These are phyloP conservation scores for Trametes cinnabarina DNA, from an alignment of 768 basidiomycete genomes.

Conservation along the genomic window DNA sequence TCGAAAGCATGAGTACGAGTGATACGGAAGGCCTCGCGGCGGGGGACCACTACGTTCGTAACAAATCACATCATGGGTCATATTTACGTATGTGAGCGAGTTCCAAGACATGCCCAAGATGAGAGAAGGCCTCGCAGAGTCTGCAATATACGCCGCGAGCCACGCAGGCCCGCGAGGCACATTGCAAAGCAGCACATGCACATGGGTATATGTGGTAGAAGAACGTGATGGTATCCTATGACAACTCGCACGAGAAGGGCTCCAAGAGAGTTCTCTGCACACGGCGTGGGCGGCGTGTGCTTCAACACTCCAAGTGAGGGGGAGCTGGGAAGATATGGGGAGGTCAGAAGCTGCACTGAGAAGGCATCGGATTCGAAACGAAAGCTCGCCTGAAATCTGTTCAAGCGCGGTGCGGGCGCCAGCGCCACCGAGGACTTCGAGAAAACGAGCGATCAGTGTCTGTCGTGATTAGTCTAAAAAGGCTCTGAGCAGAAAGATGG, in stretches of 20 bases:
- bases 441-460: conserved; percentile 10
- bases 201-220: not conserved
- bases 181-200: not conserved
- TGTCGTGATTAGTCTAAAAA: conserved; percentile 14
- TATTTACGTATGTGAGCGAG: too few species aligned
- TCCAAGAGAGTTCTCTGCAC: not conserved
- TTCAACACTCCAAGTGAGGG: not conserved
- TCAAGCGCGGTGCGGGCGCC: conserved; percentile 4
- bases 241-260: conserved; percentile 1
- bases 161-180: not conserved
- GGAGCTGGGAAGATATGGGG: not conserved
- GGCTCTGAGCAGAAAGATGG: conserved; percentile 1
- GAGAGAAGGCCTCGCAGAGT: not conserved
- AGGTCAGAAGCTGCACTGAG: conserved; percentile 5
- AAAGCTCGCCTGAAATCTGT: conserved; percentile 5
- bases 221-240: not conserved
- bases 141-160: not conserved
- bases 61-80: too few species aligned
- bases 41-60: too few species aligned
- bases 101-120: too few species aligned
- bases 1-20: too few species aligned
- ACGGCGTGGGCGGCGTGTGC: not conserved
- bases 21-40: too few species aligned
- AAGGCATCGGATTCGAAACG: not conserved
- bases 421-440: conserved; percentile 9